Evolutionary conservation across 306 rosid genomes (phyloP).

Genomic region (Glycine soja): DNA sequence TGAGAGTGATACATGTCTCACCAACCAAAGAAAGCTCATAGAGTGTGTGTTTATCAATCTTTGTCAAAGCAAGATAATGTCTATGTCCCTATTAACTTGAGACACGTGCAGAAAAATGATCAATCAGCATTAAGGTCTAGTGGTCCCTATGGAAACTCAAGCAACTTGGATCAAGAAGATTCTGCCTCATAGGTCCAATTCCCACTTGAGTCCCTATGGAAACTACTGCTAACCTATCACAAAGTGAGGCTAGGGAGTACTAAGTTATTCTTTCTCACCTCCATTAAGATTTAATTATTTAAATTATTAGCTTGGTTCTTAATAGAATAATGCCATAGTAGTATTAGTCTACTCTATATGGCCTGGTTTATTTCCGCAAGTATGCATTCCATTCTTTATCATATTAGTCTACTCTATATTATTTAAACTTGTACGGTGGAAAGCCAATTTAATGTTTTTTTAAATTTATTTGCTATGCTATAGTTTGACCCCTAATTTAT

Average conservation of each 20-base stretch:
- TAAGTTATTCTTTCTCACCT: no score
- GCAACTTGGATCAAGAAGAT: conserved; percentile 64
- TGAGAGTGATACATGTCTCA: conserved; percentile 68
- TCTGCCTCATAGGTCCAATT: conserved; percentile 69
- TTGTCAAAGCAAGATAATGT: conserved; percentile 19
- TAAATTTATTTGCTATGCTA: no score
- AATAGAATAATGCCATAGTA: no score
- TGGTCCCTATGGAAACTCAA: conserved; percentile 58
- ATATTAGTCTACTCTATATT: no score
- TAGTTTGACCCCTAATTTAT: no score
- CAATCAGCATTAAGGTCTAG: conserved; percentile 45
- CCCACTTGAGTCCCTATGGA: conserved; percentile 68
- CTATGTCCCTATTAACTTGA: conserved; percentile 44
- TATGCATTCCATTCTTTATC: no score
- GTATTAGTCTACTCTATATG: no score
- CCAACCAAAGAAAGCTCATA: conserved; percentile 57
- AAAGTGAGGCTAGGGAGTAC: conserved; percentile 63
- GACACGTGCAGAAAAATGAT: conserved; percentile 65
- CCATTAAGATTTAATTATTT: no score
- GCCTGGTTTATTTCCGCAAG: no score
- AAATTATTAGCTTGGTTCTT: no score
- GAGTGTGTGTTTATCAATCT: conserved; percentile 69
- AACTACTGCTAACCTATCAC: conserved; percentile 46
- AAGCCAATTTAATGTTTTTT: no score
- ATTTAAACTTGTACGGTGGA: no score